Percentiles rank a stretch among this genome's conserved stretches.
phyloP scores from a whole-genome alignment of 768 basidiomycete species.

The Russula sp. region DNA sequence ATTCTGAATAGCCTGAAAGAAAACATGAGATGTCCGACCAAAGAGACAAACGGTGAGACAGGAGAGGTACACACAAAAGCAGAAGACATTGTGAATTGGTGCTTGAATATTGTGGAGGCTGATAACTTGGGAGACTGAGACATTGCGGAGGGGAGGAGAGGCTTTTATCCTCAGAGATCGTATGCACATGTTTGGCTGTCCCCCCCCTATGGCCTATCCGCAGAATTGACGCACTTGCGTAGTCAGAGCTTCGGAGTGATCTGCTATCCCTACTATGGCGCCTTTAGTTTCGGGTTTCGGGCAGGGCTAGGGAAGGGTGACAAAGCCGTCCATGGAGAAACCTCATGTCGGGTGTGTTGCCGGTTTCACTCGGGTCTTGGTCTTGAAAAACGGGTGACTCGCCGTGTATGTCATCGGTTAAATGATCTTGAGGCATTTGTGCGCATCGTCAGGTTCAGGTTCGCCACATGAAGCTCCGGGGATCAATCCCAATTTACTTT shows the following conservation, averaged over 20 bases:
- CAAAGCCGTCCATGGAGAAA: no score
- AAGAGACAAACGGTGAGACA: neutral
- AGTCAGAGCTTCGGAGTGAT: neutral
- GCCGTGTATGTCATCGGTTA: no score
- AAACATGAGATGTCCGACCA: neutral
- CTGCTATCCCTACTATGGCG: no score
- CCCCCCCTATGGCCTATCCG: neutral
- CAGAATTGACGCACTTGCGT: neutral
- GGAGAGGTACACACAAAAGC: neutral
- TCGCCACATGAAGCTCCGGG: no score
- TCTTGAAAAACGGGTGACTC: no score
- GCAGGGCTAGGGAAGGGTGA: no score
- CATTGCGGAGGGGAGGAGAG: neutral
- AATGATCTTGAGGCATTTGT: no score
- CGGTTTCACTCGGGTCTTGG: no score
- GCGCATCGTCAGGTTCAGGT: no score
- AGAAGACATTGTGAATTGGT: neutral
- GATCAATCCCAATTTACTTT: no score
- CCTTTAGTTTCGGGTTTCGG: no score
- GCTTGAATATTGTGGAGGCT: neutral
- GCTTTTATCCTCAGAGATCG: neutral
- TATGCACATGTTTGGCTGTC: constrained; percentile 1
- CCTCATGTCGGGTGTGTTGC: no score
- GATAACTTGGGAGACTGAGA: neutral
- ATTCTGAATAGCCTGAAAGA: constrained; percentile 1